These are phyloP conservation scores for Russula compacta DNA, from an alignment of 768 basidiomycete genomes.

Conservation along the genomic window DNA sequence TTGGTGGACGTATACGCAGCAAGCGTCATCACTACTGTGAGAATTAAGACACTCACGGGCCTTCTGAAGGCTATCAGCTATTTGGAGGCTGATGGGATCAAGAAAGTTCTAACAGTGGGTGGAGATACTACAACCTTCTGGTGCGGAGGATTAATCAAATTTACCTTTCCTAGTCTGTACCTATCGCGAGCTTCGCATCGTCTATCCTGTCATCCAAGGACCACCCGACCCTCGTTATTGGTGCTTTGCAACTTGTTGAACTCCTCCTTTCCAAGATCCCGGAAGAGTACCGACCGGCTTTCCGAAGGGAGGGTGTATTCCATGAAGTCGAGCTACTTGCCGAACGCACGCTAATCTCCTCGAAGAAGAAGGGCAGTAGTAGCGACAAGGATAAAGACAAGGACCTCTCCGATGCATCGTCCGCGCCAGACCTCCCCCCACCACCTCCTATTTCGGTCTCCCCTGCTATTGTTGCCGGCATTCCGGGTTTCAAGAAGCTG, in stretches of 20 bases:
- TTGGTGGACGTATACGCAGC: slow-evolving; percentile 99
- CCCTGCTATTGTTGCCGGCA: slow-evolving; percentile 33
- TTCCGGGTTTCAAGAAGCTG: slow-evolving; percentile 61
- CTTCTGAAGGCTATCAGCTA: slow-evolving; percentile 89
- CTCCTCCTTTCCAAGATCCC: slow-evolving; percentile 79
- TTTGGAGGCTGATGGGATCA: slow-evolving; percentile 66
- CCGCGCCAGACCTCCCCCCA: slow-evolving; percentile 31
- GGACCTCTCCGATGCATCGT: slow-evolving; percentile 30
- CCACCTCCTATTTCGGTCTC: slow-evolving; percentile 30
- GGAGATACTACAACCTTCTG: neutral
- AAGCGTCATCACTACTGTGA: slow-evolving; percentile 79
- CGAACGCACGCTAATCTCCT: slow-evolving; percentile 46
- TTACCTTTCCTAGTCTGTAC: slow-evolving; percentile 57
- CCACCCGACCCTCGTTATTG: slow-evolving; percentile 76
- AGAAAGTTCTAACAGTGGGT: slow-evolving; percentile 67
- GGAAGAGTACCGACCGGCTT: slow-evolving; percentile 74
- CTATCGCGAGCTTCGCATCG: slow-evolving; percentile 90
- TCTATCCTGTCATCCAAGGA: slow-evolving; percentile 91
- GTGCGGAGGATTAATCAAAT: slow-evolving; percentile 1
- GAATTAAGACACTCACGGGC: slow-evolving; percentile 82
- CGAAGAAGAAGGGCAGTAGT: slow-evolving; percentile 42
- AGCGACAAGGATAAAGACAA: slow-evolving; percentile 38
- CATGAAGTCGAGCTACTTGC: slow-evolving; percentile 85
- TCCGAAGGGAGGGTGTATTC: slow-evolving; percentile 92
- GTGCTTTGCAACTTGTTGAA: slow-evolving; percentile 89